A percentile compares a stretch with the other conserved stretches of the same genome.
Conservation (phyloP, 2,329 filamentous ascomycete species). For the Balansia obtecta region DNA sequence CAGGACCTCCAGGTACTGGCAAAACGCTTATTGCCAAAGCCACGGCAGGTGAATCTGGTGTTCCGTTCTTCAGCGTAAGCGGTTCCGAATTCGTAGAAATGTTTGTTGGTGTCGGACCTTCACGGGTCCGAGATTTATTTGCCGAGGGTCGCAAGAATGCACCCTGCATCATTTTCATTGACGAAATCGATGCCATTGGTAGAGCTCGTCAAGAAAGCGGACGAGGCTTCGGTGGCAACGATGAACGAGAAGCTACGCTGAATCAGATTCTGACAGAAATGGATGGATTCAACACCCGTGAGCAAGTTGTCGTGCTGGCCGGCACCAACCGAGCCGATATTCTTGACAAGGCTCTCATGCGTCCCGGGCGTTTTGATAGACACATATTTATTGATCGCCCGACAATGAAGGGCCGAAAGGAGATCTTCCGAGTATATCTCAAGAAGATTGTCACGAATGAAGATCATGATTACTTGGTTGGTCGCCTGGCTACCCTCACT, state of each 20-base stretch:
- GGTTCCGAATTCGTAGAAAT: slow-evolving; percentile 99
- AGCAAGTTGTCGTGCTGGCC: slow-evolving; percentile 92
- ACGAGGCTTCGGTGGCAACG: slow-evolving; percentile 67
- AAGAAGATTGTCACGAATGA: slow-evolving; percentile 90
- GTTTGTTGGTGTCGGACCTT: slow-evolving; percentile 98
- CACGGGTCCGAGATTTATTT: slow-evolving; percentile 88
- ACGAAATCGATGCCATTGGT: slow-evolving; percentile 97
- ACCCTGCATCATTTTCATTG: slow-evolving; percentile 98
- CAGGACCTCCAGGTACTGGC: slow-evolving; percentile 95
- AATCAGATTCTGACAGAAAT: slow-evolving; percentile 99
- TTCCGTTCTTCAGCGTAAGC: slow-evolving; percentile 96
- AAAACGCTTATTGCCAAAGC: slow-evolving; percentile 96
- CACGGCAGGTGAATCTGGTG: slow-evolving; percentile 89
- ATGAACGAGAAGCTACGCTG: slow-evolving; percentile 90
- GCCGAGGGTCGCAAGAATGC: slow-evolving; percentile 89
- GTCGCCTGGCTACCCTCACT: slow-evolving; percentile 80
- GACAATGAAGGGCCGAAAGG: slow-evolving; percentile 91
- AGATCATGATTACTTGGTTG: slow-evolving; percentile 76
- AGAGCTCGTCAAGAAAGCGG: slow-evolving; percentile 75
- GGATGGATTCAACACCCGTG: slow-evolving; percentile 96
- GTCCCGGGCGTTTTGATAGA: slow-evolving; percentile 90
- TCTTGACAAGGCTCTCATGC: slow-evolving; percentile 89
- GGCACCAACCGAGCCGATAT: slow-evolving; percentile 94
- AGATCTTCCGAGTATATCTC: slow-evolving; percentile 91
- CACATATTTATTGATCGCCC: slow-evolving; percentile 92